These are phyloP conservation scores for Bipolaris sorokiniana DNA, from an alignment of 2,329 filamentous ascomycete species.

Conservation along the genomic window DNA sequence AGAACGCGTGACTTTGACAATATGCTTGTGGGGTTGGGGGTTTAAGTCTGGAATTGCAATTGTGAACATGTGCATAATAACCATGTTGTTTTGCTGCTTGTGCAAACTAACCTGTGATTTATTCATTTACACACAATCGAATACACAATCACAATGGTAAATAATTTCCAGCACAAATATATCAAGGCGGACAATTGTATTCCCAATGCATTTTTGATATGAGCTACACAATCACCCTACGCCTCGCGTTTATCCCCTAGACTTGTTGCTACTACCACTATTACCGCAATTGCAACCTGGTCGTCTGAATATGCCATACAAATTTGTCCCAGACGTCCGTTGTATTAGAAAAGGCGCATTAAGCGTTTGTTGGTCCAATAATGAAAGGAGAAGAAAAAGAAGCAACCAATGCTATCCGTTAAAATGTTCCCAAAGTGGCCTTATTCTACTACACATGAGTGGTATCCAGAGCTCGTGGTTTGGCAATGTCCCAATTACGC, in stretches of 20 bases:
- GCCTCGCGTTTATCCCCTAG: not conserved
- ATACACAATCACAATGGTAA: no score
- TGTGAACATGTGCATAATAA: no score
- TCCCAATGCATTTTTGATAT: slow-evolving; percentile 9
- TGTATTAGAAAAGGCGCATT: slow-evolving; percentile 10
- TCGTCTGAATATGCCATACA: slow-evolving; percentile 10
- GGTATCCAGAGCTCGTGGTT: slow-evolving; percentile 34
- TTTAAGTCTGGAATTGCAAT: no score
- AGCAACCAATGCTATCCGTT: not conserved
- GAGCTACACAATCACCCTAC: slow-evolving; percentile 5
- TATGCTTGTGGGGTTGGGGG: not conserved
- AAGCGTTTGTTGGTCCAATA: not conserved
- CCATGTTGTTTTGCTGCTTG: no score
- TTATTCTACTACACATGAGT: slow-evolving; percentile 27
- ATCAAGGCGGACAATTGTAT: not conserved
- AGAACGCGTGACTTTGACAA: not conserved
- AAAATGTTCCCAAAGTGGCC: slow-evolving; percentile 11
- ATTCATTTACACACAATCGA: no score
- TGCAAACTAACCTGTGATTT: no score
- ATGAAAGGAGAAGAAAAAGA: not conserved
- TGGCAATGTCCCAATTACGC: slow-evolving; percentile 19
- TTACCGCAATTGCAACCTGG: slow-evolving; percentile 2
- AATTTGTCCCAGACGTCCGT: slow-evolving; percentile 3
- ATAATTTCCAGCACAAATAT: not conserved
- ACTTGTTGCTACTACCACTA: not conserved